Percentiles rank a stretch among this genome's conserved stretches.
phyloP scores from a whole-genome alignment of 2,329 filamentous ascomycete genomes.

The Trichoderma lentiforme region DNA sequence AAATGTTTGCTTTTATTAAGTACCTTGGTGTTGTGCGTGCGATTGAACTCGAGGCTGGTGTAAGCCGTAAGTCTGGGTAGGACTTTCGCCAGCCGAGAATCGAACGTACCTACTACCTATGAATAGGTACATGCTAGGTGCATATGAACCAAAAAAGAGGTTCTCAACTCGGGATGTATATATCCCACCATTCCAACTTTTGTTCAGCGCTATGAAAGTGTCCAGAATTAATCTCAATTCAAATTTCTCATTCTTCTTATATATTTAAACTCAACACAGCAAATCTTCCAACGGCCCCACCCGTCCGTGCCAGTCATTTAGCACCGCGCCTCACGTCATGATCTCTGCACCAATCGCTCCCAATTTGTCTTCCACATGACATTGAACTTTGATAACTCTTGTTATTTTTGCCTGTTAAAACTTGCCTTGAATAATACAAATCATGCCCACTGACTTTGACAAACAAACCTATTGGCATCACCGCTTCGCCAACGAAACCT shows the following conservation, averaged over 20 bases:
- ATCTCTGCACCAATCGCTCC: neutral
- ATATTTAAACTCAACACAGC: neutral
- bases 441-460: conserved; percentile 41
- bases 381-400: neutral
- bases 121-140: neutral
- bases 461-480: conserved; percentile 49
- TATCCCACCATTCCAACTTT: too few relatives aligned
- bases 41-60: neutral
- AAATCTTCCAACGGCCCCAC: neutral
- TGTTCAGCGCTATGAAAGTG: too few relatives aligned
- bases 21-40: neutral
- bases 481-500: conserved; percentile 43
- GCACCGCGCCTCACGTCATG: neutral
- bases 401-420: neutral
- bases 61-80: neutral
- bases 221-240: neutral
- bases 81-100: too few relatives aligned
- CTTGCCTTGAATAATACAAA: neutral
- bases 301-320: neutral
- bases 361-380: neutral
- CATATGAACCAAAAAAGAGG: neutral
- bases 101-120: too few relatives aligned
- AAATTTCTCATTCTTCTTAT: neutral
- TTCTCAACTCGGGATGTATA: neutral
- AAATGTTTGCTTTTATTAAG: neutral